Percentiles rank a stretch among this genome's conserved stretches.
Evolutionary conservation across 768 basidiomycete genomes (phyloP).

Genomic region (Porphyrellus cyaneotinctus): DNA sequence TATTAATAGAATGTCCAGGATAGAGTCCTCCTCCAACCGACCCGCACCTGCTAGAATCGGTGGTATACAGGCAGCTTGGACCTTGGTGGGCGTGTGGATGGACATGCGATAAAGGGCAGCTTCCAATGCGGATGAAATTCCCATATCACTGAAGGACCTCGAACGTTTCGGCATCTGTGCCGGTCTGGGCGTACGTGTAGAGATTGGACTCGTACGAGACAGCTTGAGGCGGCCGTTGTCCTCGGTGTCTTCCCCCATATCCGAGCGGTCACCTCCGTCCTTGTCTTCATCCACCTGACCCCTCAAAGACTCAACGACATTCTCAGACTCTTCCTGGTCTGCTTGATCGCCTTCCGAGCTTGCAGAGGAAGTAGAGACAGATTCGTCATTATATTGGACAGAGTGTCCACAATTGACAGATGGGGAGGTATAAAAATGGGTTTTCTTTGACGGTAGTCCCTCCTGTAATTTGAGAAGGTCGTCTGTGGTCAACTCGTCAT

Average conservation of each 20-base stretch:
- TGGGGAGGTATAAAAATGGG: constrained; percentile 6
- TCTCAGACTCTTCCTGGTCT: constrained; percentile 22
- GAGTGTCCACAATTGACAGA: constrained; percentile 1
- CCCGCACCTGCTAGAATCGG: constrained; percentile 68
- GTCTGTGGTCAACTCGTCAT: constrained; percentile 36
- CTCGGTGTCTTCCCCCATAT: constrained; percentile 4
- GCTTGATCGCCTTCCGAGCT: constrained; percentile 9
- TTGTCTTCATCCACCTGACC: background rate
- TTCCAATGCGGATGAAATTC: constrained; percentile 57
- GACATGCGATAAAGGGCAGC: constrained; percentile 75
- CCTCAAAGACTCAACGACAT: constrained; percentile 7
- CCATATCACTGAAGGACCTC: constrained; percentile 51
- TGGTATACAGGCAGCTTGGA: constrained; percentile 89
- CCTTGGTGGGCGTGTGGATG: constrained; percentile 77
- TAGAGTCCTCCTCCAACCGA: background rate
- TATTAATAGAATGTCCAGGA: background rate
- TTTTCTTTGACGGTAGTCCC: constrained; percentile 37
- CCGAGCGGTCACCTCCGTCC: background rate
- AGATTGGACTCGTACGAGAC: constrained; percentile 21
- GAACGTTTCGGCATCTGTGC: constrained; percentile 7
- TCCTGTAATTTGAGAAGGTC: constrained; percentile 48
- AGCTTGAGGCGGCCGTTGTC: constrained; percentile 17
- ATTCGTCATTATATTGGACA: background rate
- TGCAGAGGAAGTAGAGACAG: constrained; percentile 5
- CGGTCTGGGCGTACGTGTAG: constrained; percentile 4